Percentiles rank a stretch among this genome's conserved stretches.
Conservation (phyloP, 2,329 filamentous ascomycete genomes). For the Botrytis sinoallii region DNA sequence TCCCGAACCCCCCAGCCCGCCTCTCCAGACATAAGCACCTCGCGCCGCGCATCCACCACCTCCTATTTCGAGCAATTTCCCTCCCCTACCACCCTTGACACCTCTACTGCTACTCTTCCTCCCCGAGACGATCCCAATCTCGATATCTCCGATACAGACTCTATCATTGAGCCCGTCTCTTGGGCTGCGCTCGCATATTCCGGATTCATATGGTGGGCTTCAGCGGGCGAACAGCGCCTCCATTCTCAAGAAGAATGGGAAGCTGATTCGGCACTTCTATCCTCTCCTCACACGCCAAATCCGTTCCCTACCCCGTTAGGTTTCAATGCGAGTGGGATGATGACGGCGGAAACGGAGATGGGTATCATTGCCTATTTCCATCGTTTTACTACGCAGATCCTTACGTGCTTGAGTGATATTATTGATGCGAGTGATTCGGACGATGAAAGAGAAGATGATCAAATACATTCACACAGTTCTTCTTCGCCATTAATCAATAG, state of each 20-base stretch:
- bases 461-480: not conserved
- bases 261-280: conserved; percentile 54
- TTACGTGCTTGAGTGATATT: conserved; percentile 60
- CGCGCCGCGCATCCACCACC: conserved; percentile 19
- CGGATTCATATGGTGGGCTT: conserved; percentile 89
- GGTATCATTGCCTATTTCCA: conserved; percentile 80
- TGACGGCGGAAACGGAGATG: conserved; percentile 53
- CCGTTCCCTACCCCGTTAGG: conserved; percentile 40
- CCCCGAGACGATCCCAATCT: conserved; percentile 41
- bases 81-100: conserved; percentile 19
- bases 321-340: conserved; percentile 12
- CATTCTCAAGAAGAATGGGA: conserved; percentile 59
- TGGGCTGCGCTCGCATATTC: conserved; percentile 76
- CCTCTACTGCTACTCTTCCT: conserved; percentile 29
- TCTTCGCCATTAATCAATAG: not conserved
- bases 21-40: conserved; percentile 21
- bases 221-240: conserved; percentile 68
- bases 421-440: conserved; percentile 47
- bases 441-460: conserved; percentile 38
- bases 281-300: conserved; percentile 14
- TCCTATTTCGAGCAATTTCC: conserved; percentile 27
- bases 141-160: conserved; percentile 50
- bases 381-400: conserved; percentile 64
- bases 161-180: conserved; percentile 59
- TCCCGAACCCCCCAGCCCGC: conserved; percentile 38